Evolutionary conservation across 2,329 filamentous ascomycete species (phyloP).

Genomic region (Tolypocladium ophioglossoides): DNA sequence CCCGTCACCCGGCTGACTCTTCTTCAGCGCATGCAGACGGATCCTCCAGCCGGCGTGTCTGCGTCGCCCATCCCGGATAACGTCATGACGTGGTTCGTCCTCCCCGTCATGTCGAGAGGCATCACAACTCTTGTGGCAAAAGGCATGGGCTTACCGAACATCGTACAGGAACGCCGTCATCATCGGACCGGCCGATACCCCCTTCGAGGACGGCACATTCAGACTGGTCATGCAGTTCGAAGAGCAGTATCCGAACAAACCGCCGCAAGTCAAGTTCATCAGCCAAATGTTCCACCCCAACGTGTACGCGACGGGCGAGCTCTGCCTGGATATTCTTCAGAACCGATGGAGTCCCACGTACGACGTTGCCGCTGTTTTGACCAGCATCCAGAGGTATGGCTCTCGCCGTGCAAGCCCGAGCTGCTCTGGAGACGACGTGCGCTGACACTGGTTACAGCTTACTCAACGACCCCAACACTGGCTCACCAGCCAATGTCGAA

Average conservation of each 20-base stretch:
- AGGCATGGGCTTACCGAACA: constrained; percentile 7
- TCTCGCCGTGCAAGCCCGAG: neutral
- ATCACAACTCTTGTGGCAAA: neutral
- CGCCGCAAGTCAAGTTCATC: constrained; percentile 95
- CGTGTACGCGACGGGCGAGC: constrained; percentile 91
- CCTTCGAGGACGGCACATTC: constrained; percentile 97
- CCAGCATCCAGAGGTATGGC: constrained; percentile 88
- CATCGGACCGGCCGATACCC: constrained; percentile 91
- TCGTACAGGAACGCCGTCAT: constrained; percentile 86
- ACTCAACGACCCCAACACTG: constrained; percentile 97
- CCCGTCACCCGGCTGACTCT: constrained; percentile 2
- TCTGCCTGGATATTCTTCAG: constrained; percentile 93
- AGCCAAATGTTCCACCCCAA: constrained; percentile 99
- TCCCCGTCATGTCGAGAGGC: neutral
- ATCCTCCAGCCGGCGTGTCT: constrained; percentile 92
- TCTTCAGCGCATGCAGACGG: constrained; percentile 90
- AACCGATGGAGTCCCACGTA: constrained; percentile 99
- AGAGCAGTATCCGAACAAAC: constrained; percentile 97
- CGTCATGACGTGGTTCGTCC: constrained; percentile 83
- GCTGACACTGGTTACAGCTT: constrained; percentile 47
- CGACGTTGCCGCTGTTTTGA: constrained; percentile 92
- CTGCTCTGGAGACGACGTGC: neutral
- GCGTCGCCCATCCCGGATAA: constrained; percentile 93
- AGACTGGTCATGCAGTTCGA: constrained; percentile 98
- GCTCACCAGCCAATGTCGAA: constrained; percentile 93